Base-by-base conservation (phyloP, 768 basidiomycete genomes). In the Pulveroboletus sp. region DNA sequence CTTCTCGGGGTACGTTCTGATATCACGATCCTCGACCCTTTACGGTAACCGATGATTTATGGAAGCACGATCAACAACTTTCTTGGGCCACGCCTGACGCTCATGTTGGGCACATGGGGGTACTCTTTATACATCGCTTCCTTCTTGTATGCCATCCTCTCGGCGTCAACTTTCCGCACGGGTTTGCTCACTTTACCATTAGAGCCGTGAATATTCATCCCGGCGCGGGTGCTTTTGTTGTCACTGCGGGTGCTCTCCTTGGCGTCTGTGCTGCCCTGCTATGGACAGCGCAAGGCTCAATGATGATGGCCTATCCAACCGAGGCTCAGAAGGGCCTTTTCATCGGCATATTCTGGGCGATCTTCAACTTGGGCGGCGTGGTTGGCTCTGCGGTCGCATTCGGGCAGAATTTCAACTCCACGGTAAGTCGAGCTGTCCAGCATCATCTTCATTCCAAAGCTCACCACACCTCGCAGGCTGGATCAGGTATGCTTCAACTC, bases 341-440 rank as follows among this genome's bases (percentile, higher is more conserved):
- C 15, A 79, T 81, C 51, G 70, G 69, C 30, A 54, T 81, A 43
- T 81, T 81, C 65, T 80, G 80, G 80, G 71, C 78, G 36, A 86
- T 91, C 55, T 90, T 93, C 72, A 89, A 89, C 57, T 52, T 89
- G 28, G 88, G 88, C 32, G 83, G 82, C 40, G 85, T 92, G 39
- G 81, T 92, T 40, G 89, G 89, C 21, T 78, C 88, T 17, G 73
- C 85, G 11, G 84, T 91, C 27, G 80, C 87, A 9, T 74, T 91
- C 39, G 90, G 80, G 0, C 75, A 80, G 55, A 90, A 89, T 60
- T 82, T 81, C 62, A 62, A 84, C 39, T 82, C 80, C 11, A 76
- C 63, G 58, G 84, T 83, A 53, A 36, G 76, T 69, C 15, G 17
- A 36, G 42, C 46, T 26, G 1, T 24, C 41, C 1, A 0, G 6